Evolutionary conservation across 2,329 filamentous ascomycete genomes (phyloP).

Genomic region (Diaporthe batatas): DNA sequence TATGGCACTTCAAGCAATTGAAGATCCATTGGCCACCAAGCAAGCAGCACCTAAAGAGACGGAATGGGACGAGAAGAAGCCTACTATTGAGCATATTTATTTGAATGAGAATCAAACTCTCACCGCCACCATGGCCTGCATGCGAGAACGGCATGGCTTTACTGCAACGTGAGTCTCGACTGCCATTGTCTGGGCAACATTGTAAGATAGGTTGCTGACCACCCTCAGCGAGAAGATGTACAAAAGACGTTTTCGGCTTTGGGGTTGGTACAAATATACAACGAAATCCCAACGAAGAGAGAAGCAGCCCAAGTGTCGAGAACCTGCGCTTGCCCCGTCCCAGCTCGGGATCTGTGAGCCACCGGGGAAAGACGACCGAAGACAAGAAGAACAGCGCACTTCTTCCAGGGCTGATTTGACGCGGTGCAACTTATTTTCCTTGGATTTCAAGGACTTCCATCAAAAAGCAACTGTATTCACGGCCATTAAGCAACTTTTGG

Average conservation of each 20-base stretch:
- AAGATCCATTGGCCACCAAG: not conserved
- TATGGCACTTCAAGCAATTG: not conserved
- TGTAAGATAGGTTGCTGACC: not conserved
- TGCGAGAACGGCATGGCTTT: slow-evolving; percentile 8
- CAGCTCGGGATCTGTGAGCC: not conserved
- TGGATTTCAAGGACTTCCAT: not conserved
- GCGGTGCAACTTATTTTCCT: not conserved
- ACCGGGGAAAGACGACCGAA: not conserved
- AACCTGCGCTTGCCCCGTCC: not conserved
- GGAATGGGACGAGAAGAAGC: not conserved
- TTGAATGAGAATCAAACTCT: not conserved
- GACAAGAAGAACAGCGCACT: not conserved
- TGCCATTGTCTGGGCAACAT: too few relatives aligned
- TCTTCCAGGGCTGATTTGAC: not conserved
- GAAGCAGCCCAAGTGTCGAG: not conserved
- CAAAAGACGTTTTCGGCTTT: slow-evolving; percentile 1
- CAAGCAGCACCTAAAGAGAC: not conserved
- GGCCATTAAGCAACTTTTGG: not conserved
- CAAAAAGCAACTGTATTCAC: not conserved
- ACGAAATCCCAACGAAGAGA: not conserved
- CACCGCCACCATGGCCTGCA: not conserved
- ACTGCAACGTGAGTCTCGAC: slow-evolving; percentile 1
- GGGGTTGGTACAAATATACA: slow-evolving; percentile 15
- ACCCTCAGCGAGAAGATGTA: slow-evolving; percentile 13
- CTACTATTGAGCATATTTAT: slow-evolving; percentile 4